Conservation (phyloP, 805 yeast genomes). For the Millerozyma acaciae region DNA sequence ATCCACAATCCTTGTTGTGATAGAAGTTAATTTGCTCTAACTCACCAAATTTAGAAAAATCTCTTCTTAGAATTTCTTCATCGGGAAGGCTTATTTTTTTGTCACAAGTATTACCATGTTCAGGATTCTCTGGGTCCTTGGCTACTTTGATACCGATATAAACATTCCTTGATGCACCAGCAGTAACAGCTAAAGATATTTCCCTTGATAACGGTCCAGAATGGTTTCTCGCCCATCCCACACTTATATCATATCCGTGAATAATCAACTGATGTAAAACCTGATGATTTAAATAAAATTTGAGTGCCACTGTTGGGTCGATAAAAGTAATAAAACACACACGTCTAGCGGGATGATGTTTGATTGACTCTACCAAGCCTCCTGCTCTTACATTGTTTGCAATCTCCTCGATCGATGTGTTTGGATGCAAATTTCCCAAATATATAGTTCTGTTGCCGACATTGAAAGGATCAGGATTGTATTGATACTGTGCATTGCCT, state of each 20-base stretch:
- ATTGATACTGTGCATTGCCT: too few species aligned
- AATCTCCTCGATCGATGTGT: slow-evolving; percentile 65
- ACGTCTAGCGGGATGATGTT: slow-evolving; percentile 46
- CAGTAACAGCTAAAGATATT: slow-evolving; percentile 59
- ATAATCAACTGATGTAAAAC: slow-evolving; percentile 54
- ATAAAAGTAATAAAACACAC: slow-evolving; percentile 70
- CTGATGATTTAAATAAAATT: slow-evolving; percentile 58
- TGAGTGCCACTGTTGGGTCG: slow-evolving; percentile 60
- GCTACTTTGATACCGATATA: slow-evolving; percentile 58
- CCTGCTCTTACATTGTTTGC: slow-evolving; percentile 73
- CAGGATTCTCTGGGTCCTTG: slow-evolving; percentile 7
- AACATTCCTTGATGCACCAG: slow-evolving; percentile 74
- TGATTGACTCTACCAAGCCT: slow-evolving; percentile 64
- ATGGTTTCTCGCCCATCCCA: slow-evolving; percentile 70
- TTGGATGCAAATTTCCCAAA: slow-evolving; percentile 61
- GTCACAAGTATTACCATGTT: slow-evolving; percentile 9
- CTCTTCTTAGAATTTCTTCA: slow-evolving; percentile 50
- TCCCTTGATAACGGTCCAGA: slow-evolving; percentile 58
- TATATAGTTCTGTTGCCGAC: slow-evolving; percentile 64
- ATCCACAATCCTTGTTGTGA: slow-evolving; percentile 68
- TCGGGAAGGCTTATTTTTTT: slow-evolving; percentile 24
- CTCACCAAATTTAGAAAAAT: slow-evolving; percentile 63
- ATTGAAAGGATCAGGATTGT: slow-evolving; percentile 28
- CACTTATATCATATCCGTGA: slow-evolving; percentile 57
- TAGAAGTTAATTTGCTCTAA: slow-evolving; percentile 74